Base-by-base conservation (phyloP, 176 grass and related monocot genomes). In the Microstegium vimineum region DNA sequence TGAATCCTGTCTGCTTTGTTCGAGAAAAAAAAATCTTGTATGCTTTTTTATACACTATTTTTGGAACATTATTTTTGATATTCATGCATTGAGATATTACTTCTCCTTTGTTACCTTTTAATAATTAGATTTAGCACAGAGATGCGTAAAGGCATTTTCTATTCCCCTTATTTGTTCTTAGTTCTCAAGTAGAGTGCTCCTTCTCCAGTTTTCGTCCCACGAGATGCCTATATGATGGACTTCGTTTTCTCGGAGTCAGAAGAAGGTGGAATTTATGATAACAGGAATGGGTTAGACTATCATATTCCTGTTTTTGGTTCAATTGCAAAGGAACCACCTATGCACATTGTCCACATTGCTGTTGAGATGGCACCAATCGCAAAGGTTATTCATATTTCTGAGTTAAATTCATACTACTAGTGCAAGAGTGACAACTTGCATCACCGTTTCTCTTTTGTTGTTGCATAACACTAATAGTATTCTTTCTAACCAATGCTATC, bases 161-260 rank as follows among this genome's bases (percentile, higher is more conserved):
- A 28, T 69, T 27, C 38, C 61, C 68, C 61, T 62, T 75, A 37
- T 18, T 26, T 64, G 18, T 30, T 69, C 8, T 59, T 59, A n/a
- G n/a, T n/a, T n/a, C n/a, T n/a, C n/a, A 89, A 75, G 6, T 85
- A 5, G 52, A 17, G 12, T 84, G 64, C 35, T 76, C 42, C 64
- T 71, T 89, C 64, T 86, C 73, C 90, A 97, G 94, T 93, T 79
- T 86, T 71, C 10, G 71, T 98, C 76, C 95, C 92, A 8, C 8
- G 22, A 11, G 92, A 98, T 75, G 92, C 95, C 20, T 98, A 94
- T 74, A 91, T 91, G 88, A 94, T 98, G 88, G 95, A 98, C 71
- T 98, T 98, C 76, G 95, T 98, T 89, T 98, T 98, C 90, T 98
- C 90, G 0, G 95, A 98, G 85, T 92, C 65, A 65, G 92, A 94